Evolutionary conservation across 2,329 filamentous ascomycete genomes (phyloP), one percentile per base, ranked within the genome.

Genomic region (Thermochaetoides dissita): DNA sequence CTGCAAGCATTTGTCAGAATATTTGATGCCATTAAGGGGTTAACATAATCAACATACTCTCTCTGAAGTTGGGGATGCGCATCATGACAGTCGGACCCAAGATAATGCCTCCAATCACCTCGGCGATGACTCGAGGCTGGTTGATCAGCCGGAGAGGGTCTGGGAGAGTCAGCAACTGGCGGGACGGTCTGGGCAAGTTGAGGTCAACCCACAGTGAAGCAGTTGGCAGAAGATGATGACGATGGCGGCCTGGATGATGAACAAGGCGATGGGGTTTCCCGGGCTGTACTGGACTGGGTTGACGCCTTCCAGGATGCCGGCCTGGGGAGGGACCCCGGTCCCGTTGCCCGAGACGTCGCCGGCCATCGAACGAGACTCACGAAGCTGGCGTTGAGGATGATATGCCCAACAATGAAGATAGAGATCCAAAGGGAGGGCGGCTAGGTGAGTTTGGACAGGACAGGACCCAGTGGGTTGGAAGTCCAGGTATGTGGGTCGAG

Each of bases 71-170:
- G 1, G 85, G 85, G 17, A 94, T 86, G 40, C 81, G 78, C 55
- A 86, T 86, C 76, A 94, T 81, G 17, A 93, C 82, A 0, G 87
- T 91, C 1, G 87, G 87, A 3, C 87, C 87, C 1, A 94, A 71
- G 33, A 94, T 61, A 53, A 88, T 82, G 45, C 83, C 83, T 34
- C 79, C 81, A 43, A 87, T 76, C 44, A 88, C 81, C 65, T 87
- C 82, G 40, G 82, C 80, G 51, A 87, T 86, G 46, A 88, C 83
- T 43, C 79, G 73, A 44, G 83, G 83, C 58, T 87, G 82, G 49
- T 51, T 48, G 33, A 56, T 37, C 38, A 52, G 46, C n/a, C 49
- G 46, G 17, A 56, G 47, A n/a, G 53, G 53, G 30, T 54, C 51
- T 54, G 35, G 10, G 37, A 3, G 8, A 36, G 42, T 52, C 37